These are phyloP conservation scores for Candida insectorum DNA, from an alignment of 805 yeast species.

Conservation along the genomic window DNA sequence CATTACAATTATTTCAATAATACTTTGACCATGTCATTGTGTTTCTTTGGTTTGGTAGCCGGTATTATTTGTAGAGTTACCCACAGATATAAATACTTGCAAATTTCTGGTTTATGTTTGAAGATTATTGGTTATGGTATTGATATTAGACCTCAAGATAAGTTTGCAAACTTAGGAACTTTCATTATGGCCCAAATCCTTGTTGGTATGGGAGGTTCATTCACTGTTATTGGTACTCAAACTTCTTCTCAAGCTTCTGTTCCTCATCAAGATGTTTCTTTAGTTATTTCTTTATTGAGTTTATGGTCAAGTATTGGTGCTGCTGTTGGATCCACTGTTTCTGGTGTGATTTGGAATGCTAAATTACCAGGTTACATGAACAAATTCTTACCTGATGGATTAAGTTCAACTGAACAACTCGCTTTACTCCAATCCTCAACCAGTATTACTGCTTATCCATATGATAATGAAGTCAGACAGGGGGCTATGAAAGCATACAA, in stretches of 20 bases:
- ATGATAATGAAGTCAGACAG: conserved; percentile 23
- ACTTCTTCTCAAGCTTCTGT: conserved; percentile 40
- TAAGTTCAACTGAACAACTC: conserved; percentile 15
- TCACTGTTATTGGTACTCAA: conserved; percentile 31
- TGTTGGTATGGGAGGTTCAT: conserved; percentile 40
- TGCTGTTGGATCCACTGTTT: conserved; percentile 37
- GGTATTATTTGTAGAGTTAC: conserved; percentile 30
- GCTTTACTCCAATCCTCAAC: conserved; percentile 19
- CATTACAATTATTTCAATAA: conserved; percentile 39
- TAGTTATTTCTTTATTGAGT: conserved; percentile 32
- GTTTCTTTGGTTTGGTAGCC: conserved; percentile 36
- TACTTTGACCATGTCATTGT: conserved; percentile 32
- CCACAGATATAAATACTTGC: conserved; percentile 35
- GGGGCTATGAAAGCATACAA: conserved; percentile 33
- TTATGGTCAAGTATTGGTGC: conserved; percentile 34
- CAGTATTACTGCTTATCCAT: conserved; percentile 19
- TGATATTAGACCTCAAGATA: conserved; percentile 14
- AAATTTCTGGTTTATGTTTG: conserved; percentile 27
- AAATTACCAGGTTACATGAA: conserved; percentile 27
- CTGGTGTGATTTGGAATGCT: conserved; percentile 30
- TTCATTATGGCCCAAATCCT: conserved; percentile 32
- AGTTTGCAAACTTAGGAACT: conserved; percentile 22
- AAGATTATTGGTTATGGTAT: conserved; percentile 30
- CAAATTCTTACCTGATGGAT: conserved; percentile 21
- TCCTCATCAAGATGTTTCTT: conserved; percentile 39